These are phyloP conservation scores for Sclerotinia subarctica DNA, from an alignment of 2,329 filamentous ascomycete genomes.

Conservation along the genomic window DNA sequence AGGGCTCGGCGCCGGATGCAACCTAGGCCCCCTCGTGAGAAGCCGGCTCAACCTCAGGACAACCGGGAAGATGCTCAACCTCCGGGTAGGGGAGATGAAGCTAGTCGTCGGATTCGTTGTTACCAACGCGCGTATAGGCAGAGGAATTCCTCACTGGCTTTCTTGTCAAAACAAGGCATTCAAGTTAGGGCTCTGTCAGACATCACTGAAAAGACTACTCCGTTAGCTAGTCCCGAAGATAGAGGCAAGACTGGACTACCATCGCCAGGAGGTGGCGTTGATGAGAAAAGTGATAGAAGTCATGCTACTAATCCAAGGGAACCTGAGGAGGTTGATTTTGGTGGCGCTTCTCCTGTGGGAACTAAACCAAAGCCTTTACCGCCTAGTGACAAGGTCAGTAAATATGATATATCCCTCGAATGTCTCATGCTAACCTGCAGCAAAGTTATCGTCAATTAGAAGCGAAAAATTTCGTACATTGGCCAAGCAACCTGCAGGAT, in stretches of 20 bases:
- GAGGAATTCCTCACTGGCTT: too few relatives aligned
- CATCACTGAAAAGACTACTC: too few relatives aligned
- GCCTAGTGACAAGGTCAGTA: neutral
- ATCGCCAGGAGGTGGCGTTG: too few relatives aligned
- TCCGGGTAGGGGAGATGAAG: neutral
- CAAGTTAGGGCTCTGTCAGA: too few relatives aligned
- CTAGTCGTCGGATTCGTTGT: too few relatives aligned
- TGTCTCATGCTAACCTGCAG: neutral
- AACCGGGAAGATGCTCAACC: neutral
- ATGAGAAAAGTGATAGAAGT: too few relatives aligned
- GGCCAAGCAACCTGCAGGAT: neutral
- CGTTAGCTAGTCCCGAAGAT: too few relatives aligned
- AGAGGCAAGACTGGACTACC: too few relatives aligned
- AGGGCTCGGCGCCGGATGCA: neutral
- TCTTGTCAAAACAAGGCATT: too few relatives aligned
- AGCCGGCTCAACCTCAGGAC: neutral
- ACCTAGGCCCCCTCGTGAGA: too few relatives aligned
- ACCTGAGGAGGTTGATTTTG: neutral
- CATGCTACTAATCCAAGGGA: too few relatives aligned
- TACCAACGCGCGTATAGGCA: too few relatives aligned
- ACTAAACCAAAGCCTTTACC: neutral
- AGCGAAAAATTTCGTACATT: neutral
- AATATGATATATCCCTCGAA: neutral
- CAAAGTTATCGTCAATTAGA: neutral
- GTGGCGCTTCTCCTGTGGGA: neutral